Percentiles rank a stretch among this genome's conserved stretches.
These are phyloP conservation scores for Penicillium brasilianum DNA, from an alignment of 2,329 filamentous ascomycete genomes.

Conservation along the genomic window DNA sequence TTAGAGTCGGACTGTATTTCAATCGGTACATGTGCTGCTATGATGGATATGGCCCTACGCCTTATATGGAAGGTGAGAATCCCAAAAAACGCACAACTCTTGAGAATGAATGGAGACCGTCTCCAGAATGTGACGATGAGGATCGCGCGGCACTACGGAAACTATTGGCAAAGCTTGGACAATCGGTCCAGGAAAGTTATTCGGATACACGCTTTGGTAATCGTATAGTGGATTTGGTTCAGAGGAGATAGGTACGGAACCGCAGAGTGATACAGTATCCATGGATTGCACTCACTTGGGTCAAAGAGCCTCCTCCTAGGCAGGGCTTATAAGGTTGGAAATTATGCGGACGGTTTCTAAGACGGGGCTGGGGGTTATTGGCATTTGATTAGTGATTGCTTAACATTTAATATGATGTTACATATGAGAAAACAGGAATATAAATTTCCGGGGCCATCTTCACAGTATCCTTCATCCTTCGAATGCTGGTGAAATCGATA, in stretches of 20 bases:
- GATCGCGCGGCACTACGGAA: conserved; percentile 23
- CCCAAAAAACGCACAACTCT: background rate
- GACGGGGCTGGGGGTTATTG: no score
- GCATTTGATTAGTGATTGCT: no score
- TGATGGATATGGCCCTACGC: conserved; percentile 26
- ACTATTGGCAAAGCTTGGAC: conserved; percentile 26
- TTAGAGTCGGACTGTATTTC: conserved; percentile 18
- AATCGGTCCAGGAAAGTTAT: conserved; percentile 23
- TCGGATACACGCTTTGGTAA: background rate
- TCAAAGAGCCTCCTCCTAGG: no score
- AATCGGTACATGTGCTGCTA: conserved; percentile 29
- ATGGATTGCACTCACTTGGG: no score
- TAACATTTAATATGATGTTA: no score
- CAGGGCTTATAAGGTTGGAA: no score
- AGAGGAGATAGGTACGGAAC: conserved; percentile 12
- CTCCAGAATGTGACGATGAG: conserved; percentile 17
- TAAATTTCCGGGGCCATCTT: no score
- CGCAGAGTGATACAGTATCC: no score
- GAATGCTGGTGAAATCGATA: no score
- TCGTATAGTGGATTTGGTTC: conserved; percentile 10
- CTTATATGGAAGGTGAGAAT: conserved; percentile 22
- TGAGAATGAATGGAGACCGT: conserved; percentile 6
- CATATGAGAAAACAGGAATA: no score
- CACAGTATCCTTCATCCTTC: no score
- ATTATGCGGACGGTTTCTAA: no score